Conservation (phyloP, 2,329 filamentous ascomycete species). For the Aspergillus udagawae region DNA sequence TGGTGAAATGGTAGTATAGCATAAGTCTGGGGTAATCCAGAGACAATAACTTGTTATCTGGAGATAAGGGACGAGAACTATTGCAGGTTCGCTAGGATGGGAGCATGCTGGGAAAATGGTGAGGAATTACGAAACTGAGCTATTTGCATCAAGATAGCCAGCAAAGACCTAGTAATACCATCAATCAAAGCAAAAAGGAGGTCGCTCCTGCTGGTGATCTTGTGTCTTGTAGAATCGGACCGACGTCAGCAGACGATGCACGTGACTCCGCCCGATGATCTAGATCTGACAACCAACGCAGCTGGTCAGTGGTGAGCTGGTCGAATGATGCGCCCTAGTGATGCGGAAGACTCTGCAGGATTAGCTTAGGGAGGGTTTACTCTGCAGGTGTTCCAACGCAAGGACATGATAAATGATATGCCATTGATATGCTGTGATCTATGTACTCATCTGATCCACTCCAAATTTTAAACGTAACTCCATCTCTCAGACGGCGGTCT, state of each 20-base stretch:
- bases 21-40: not conserved
- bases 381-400: not conserved
- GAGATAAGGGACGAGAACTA: not conserved
- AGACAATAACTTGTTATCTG: too few relatives aligned
- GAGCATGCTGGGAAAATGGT: not conserved
- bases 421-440: not conserved
- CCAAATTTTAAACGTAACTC: not conserved
- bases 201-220: not conserved
- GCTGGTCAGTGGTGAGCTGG: not conserved
- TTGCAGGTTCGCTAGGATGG: not conserved
- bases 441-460: not conserved
- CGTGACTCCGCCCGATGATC: not conserved
- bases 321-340: not conserved
- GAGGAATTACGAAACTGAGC: not conserved
- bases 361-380: not conserved
- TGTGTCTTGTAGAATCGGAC: not conserved
- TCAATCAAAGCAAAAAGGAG: not conserved
- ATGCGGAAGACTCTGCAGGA: not conserved
- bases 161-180: not conserved
- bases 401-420: not conserved
- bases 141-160: not conserved
- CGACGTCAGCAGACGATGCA: slow-evolving; percentile 6
- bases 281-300: not conserved
- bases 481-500: not conserved
- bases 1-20: not conserved